phyloP scores from a whole-genome alignment of 2,329 filamentous ascomycete genomes.

The Penicillium sp. region DNA sequence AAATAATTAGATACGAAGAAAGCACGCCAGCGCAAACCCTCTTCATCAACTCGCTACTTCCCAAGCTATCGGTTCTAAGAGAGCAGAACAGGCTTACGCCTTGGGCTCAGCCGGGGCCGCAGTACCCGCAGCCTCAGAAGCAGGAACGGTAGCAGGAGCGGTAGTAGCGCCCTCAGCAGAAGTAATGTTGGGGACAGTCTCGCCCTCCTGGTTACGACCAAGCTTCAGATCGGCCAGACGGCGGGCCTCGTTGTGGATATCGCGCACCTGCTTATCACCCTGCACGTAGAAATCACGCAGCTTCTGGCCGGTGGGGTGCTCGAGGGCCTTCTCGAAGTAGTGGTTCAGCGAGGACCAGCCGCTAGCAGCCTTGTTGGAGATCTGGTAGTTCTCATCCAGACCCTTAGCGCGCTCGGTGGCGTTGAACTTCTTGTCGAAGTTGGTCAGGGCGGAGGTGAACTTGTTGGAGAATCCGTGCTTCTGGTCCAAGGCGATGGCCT shows the following conservation, averaged over 20 bases:
- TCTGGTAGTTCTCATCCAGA: constrained; percentile 80
- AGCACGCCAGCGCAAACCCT: constrained; percentile 11
- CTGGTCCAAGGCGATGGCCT: constrained; percentile 82
- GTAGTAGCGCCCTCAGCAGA: constrained; percentile 10
- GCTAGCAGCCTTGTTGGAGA: constrained; percentile 70
- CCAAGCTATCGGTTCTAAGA: neutral
- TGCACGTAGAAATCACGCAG: constrained; percentile 85
- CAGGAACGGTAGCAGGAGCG: constrained; percentile 22
- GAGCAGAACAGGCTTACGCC: neutral
- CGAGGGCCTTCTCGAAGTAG: constrained; percentile 93
- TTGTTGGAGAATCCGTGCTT: constrained; percentile 81
- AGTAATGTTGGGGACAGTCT: constrained; percentile 4
- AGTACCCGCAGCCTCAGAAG: constrained; percentile 24
- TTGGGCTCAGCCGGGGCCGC: constrained; percentile 27
- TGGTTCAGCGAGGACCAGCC: constrained; percentile 70
- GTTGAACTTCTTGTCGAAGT: constrained; percentile 82
- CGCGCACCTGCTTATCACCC: constrained; percentile 83
- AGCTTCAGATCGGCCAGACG: constrained; percentile 86
- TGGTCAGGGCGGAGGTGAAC: constrained; percentile 74
- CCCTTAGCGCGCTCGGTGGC: constrained; percentile 83
- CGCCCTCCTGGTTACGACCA: constrained; percentile 45
- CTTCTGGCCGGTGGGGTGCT: constrained; percentile 84
- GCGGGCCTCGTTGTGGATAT: constrained; percentile 89
- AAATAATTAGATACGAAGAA: constrained; percentile 2
- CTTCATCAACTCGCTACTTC: constrained; percentile 2